Evolutionary conservation across 192 early-diverging fungal genomes (phyloP).

Genomic region (Dispira parvispora): DNA sequence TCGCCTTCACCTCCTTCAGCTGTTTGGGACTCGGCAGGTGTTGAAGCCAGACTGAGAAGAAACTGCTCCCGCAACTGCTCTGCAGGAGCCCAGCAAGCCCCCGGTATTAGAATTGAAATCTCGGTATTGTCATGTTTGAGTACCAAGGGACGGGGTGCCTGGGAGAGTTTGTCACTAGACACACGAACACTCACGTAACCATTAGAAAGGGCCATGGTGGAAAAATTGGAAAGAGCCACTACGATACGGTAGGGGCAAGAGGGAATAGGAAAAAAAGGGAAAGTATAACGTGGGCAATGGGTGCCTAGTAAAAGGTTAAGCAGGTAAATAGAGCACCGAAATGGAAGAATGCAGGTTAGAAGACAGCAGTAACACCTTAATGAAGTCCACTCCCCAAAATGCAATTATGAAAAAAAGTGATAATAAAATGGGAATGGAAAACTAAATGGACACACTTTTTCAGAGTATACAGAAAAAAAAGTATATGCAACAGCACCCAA

Average conservation of each 20-base stretch:
- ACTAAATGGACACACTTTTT: no score
- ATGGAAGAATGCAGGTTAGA: no score
- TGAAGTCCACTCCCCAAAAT: no score
- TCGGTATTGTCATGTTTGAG: slow-evolving; percentile 66
- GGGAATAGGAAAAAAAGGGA: background rate
- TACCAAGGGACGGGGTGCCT: slow-evolving; percentile 52
- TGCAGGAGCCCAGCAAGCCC: slow-evolving; percentile 73
- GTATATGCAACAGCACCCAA: no score
- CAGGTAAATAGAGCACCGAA: no score
- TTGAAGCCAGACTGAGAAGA: background rate
- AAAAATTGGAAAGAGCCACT: background rate
- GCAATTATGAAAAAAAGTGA: no score
- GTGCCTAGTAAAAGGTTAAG: no score
- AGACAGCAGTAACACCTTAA: no score
- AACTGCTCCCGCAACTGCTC: slow-evolving; percentile 73
- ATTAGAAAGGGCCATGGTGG: slow-evolving; percentile 1
- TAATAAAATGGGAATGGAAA: no score
- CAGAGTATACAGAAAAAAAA: no score
- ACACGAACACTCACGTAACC: slow-evolving; percentile 13
- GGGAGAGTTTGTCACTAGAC: slow-evolving; percentile 17
- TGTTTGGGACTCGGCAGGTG: slow-evolving; percentile 19
- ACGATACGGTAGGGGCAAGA: background rate
- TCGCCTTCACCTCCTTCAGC: slow-evolving; percentile 28
- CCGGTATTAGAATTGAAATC: slow-evolving; percentile 64
- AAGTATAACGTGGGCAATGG: background rate